Percentiles rank a stretch among this genome's conserved stretches.
Evolutionary conservation across 2,329 filamentous ascomycete species (phyloP).

Genomic region (Geosmithia flava): DNA sequence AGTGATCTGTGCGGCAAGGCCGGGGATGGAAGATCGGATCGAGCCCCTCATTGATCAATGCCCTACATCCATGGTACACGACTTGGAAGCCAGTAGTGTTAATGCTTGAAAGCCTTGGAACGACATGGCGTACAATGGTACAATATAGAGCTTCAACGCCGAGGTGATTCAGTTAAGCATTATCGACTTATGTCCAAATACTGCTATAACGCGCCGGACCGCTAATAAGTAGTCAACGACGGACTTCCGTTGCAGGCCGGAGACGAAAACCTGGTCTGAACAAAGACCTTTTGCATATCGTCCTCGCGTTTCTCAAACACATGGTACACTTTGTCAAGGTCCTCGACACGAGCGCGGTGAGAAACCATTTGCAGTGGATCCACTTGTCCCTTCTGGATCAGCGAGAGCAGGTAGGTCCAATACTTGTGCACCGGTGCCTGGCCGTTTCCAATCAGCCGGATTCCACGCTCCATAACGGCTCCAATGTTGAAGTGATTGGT

Average conservation of each 20-base stretch:
- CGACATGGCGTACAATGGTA: too few relatives aligned
- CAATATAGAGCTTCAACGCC: too few relatives aligned
- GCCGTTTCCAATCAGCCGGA: constrained; percentile 59
- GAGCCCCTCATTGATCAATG: too few relatives aligned
- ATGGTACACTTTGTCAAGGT: constrained; percentile 54
- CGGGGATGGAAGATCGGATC: too few relatives aligned
- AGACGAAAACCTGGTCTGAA: constrained; percentile 44
- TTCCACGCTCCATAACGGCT: constrained; percentile 74
- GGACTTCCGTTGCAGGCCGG: constrained; percentile 30
- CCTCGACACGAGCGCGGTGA: constrained; percentile 64
- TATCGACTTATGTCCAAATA: too few relatives aligned
- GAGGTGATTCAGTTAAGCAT: too few relatives aligned
- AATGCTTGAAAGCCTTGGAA: too few relatives aligned
- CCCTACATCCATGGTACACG: too few relatives aligned
- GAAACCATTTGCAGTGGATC: constrained; percentile 72
- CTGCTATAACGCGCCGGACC: too few relatives aligned
- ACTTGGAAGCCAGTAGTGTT: too few relatives aligned
- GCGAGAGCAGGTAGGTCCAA: constrained; percentile 63
- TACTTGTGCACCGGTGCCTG: constrained; percentile 70
- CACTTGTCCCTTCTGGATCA: constrained; percentile 55
- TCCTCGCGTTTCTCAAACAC: constrained; percentile 51
- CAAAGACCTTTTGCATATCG: constrained; percentile 70
- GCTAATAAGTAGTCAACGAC: constrained; percentile 25
- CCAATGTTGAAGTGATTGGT: constrained; percentile 79
- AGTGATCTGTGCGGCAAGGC: too few relatives aligned